Evolutionary conservation across 177 flowering plant species (phyloP), one percentile per base, ranked within the genome.

Genomic region (Telopea speciosissima): DNA sequence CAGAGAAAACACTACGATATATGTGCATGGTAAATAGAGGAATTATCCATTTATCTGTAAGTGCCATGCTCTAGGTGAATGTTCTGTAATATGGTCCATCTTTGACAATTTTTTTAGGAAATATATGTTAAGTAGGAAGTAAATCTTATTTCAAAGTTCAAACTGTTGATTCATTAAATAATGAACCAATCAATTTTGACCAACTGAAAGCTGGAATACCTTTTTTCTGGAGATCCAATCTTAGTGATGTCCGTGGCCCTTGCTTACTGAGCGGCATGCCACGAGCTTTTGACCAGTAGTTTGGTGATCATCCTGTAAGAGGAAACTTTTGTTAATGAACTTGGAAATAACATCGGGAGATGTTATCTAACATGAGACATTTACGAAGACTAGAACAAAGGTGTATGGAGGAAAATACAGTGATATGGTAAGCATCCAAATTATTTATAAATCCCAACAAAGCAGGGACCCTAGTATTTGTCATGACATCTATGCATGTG

Each of bases 231-330:
- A 63, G 65, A 49, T 40, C 36, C 40, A 67, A 21, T 8, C 74
- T 78, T 75, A 81, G 52, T 67, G 78, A 24, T 76, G 73, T 52
- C 83, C 80, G 25, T 68, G 78, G 62, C 81, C 72, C 73, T 77
- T 78, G 83, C 75, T 81, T 52, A 75, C 73, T 14, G 87, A 82
- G 67, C 69, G 77, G 61, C 68, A 76, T n/a, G 78, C 68, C 69
- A 77, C 65, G 62, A 75, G 75, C 49, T 80, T 82, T 68, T 70
- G 68, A 61, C 76, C 72, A 68, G 79, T 69, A 62, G 79, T 71
- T 1, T 49, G 70, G 68, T 76, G 81, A 68, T 82, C 81, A 74
- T 84, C 85, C 87, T 84, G 83, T 36, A 60, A 75, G 65, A 61
- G 63, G 73, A 36, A 36, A 5, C 9, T 60, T 65, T 5, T 23